Conservation (phyloP, 1,139 yeast genomes). For the Debaryomycetaceae sp. region DNA sequence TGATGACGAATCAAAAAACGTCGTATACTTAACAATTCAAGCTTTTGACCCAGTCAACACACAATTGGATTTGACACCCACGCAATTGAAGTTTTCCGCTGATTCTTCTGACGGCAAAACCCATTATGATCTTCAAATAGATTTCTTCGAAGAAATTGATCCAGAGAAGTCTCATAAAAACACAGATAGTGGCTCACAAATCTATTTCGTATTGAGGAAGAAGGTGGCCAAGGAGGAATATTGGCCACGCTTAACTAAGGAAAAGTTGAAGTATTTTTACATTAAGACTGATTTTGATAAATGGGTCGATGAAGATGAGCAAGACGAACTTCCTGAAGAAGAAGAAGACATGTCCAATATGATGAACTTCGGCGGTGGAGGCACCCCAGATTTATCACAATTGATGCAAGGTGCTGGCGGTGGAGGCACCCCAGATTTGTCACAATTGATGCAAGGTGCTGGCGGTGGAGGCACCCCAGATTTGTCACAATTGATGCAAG, state of each 20-base stretch:
- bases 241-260: conserved; percentile 91
- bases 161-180: conserved; percentile 59
- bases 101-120: conserved; percentile 47
- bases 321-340: conserved; percentile 48
- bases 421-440: conserved; percentile 29
- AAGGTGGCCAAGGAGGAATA: conserved; percentile 63
- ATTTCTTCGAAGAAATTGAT: conserved; percentile 71
- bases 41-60: conserved; percentile 69
- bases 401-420: conserved; percentile 21
- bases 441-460: conserved; percentile 19
- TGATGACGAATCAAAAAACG: conserved; percentile 66
- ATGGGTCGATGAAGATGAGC: conserved; percentile 97
- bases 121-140: conserved; percentile 59
- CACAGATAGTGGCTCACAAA: conserved; percentile 64
- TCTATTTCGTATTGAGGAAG: conserved; percentile 70
- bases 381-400: conserved; percentile 23
- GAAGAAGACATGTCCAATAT: conserved; percentile 37
- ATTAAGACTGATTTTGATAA: conserved; percentile 94
- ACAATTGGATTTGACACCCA: conserved; percentile 60
- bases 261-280: conserved; percentile 64
- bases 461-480: conserved; percentile 29
- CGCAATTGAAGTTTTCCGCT: conserved; percentile 56
- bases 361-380: conserved; percentile 27
- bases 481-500: conserved; percentile 18
- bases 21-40: conserved; percentile 70